A percentile compares a stretch with the other conserved stretches of the same genome.
Evolutionary conservation across 305 asterid genomes (phyloP).

Genomic region (Withania somnifera): DNA sequence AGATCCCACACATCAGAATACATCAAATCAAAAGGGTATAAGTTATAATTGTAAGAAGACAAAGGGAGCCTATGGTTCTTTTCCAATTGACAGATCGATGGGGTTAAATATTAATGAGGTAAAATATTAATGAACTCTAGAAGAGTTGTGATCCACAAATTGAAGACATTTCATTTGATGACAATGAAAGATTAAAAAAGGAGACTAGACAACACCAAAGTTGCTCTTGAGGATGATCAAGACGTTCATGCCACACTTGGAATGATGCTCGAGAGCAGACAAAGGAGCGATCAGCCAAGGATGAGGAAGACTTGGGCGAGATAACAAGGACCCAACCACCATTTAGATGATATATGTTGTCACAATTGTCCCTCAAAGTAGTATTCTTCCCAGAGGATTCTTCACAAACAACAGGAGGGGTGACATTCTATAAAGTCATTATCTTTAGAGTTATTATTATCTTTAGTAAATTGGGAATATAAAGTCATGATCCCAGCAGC

Average conservation of each 20-base stretch:
- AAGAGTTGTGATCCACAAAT: not conserved
- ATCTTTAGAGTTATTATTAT: not conserved
- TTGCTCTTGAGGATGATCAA: not conserved
- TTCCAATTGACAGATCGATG: not conserved
- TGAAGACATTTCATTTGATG: not conserved
- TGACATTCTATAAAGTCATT: not conserved
- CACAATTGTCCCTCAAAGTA: not conserved
- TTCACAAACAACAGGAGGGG: not conserved
- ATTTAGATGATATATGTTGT: not conserved
- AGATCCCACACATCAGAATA: not conserved
- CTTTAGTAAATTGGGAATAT: not conserved
- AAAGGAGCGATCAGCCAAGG: not conserved
- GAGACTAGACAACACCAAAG: not conserved
- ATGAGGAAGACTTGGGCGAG: too few species aligned
- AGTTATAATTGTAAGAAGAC: not conserved
- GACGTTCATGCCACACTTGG: not conserved
- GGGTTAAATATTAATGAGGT: too few species aligned
- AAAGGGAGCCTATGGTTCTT: not conserved
- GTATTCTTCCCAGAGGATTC: not conserved
- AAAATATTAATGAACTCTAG: too few species aligned
- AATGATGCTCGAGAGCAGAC: not conserved
- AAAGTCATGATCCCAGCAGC: too few species aligned
- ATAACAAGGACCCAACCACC: not conserved
- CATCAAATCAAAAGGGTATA: not conserved
- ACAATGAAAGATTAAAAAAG: not conserved